phyloP scores from a whole-genome alignment of 2,329 filamentous ascomycete genomes.

The Arthroderma sp. region DNA sequence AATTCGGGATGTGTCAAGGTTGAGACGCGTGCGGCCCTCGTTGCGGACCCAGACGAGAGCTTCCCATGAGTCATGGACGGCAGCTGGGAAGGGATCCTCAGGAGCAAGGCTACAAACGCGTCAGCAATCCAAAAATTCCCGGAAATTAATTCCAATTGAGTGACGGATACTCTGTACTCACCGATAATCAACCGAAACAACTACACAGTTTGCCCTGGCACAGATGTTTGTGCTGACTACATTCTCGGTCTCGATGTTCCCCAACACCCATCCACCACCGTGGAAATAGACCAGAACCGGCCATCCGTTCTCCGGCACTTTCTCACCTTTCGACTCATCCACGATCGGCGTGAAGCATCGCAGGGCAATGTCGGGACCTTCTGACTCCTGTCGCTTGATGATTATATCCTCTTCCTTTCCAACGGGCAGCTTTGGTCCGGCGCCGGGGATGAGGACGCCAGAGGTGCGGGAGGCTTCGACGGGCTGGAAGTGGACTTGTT shows the following conservation, averaged over 20 bases:
- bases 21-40: slow-evolving; percentile 16
- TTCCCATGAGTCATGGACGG: slow-evolving; percentile 46
- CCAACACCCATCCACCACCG: slow-evolving; percentile 47
- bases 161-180: slow-evolving; percentile 18
- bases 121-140: background rate
- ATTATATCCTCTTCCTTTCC: slow-evolving; percentile 34
- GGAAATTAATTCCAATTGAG: background rate
- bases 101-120: slow-evolving; percentile 37
- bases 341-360: slow-evolving; percentile 39
- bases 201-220: slow-evolving; percentile 36
- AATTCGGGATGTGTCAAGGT: slow-evolving; percentile 28
- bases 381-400: slow-evolving; percentile 31
- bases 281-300: slow-evolving; percentile 45
- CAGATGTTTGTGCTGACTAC: slow-evolving; percentile 43
- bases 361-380: slow-evolving; percentile 36
- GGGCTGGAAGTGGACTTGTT: slow-evolving; percentile 43
- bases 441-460: slow-evolving; percentile 41
- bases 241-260: slow-evolving; percentile 46
- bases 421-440: slow-evolving; percentile 37
- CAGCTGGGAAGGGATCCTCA: slow-evolving; percentile 43
- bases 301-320: slow-evolving; percentile 35
- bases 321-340: slow-evolving; percentile 13
- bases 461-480: slow-evolving; percentile 38
- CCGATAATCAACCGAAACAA: slow-evolving; percentile 45
- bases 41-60: slow-evolving; percentile 35